Evolutionary conservation across 2,329 filamentous ascomycete genomes (phyloP).

Genomic region (Aurifilum marmelostoma): DNA sequence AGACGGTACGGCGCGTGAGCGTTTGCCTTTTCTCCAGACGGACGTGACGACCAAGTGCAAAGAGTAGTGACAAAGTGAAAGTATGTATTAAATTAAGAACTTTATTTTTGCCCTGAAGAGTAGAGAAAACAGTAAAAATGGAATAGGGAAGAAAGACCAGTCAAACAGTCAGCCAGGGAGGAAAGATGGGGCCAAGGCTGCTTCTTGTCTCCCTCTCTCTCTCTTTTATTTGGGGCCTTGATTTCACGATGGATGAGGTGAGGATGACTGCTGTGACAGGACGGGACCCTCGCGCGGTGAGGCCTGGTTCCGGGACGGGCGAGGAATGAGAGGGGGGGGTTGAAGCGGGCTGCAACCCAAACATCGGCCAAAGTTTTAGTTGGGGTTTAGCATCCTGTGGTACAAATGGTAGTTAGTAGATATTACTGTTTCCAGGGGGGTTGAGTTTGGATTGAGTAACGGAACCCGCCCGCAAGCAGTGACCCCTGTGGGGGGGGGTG

Average conservation of each 20-base stretch:
- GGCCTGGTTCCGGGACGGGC: slow-evolving; percentile 6
- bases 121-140: not conserved
- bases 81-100: not conserved
- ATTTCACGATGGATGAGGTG: slow-evolving; percentile 4
- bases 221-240: not conserved
- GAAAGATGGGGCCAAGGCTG: not conserved
- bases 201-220: not conserved
- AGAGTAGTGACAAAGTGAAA: not conserved
- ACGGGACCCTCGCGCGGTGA: not conserved
- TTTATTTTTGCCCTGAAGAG: not conserved
- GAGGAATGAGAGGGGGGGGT: not conserved
- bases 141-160: not conserved
- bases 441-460: not conserved
- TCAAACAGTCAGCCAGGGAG: not conserved
- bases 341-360: not conserved
- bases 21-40: not conserved
- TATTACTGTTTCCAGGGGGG: not conserved
- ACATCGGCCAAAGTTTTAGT: not conserved
- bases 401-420: not conserved
- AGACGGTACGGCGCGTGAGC: not conserved
- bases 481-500: not conserved
- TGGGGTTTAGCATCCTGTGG: not conserved
- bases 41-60: not conserved
- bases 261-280: not conserved
- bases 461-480: slow-evolving; percentile 6